Percentiles rank a stretch among this genome's conserved stretches.
Evolutionary conservation across 495 filamentous ascomycete genomes (phyloP).

Genomic region (Venustampulla echinocandica): DNA sequence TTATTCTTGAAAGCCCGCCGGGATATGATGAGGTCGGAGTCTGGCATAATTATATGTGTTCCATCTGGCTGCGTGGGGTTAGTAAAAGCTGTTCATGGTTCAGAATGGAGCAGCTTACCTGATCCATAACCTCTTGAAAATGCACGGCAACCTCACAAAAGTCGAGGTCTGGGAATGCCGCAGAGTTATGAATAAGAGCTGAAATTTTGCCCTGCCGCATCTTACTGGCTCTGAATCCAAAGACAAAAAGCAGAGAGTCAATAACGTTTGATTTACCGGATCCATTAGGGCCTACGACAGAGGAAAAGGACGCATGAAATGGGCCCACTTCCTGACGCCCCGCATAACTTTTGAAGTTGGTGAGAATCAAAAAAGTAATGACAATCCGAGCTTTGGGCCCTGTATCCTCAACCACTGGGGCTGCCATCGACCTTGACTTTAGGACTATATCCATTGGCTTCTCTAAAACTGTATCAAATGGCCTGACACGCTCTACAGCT

Average conservation of each 20-base stretch:
- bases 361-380: constrained; percentile 80
- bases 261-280: constrained; percentile 99
- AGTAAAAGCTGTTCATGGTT: constrained; percentile 13
- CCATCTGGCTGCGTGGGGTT: constrained; percentile 50
- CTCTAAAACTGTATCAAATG: constrained; percentile 67
- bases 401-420: constrained; percentile 57
- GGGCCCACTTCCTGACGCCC: constrained; percentile 91
- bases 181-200: constrained; percentile 93
- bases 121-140: constrained; percentile 89
- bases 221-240: constrained; percentile 96
- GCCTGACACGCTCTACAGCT: constrained; percentile 55
- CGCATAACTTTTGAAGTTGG: constrained; percentile 98
- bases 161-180: constrained; percentile 70
- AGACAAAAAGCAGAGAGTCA: constrained; percentile 94
- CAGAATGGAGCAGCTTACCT: constrained; percentile 25
- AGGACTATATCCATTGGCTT: constrained; percentile 92
- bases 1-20: constrained; percentile 96
- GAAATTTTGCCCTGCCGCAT: constrained; percentile 99
- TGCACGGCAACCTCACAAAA: constrained; percentile 93
- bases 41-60: constrained; percentile 60
- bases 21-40: constrained; percentile 79
- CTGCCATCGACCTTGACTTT: constrained; percentile 67
- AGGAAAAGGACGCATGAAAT: constrained; percentile 97
- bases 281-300: constrained; percentile 94
- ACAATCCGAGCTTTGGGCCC: constrained; percentile 78